Evolutionary conservation across 305 asterid species (phyloP).

Genomic region (Coffea humblotiana): DNA sequence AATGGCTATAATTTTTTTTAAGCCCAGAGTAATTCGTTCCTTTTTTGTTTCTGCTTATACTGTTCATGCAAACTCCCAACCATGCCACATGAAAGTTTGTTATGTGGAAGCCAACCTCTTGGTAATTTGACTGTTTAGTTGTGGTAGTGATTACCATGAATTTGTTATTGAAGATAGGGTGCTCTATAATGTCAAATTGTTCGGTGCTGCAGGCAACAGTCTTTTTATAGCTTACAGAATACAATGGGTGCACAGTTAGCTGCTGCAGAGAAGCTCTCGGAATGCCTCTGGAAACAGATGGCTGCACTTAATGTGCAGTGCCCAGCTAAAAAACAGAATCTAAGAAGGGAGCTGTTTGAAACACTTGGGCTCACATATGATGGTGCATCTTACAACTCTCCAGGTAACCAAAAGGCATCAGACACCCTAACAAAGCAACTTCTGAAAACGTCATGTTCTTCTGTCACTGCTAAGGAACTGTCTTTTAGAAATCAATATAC

Average conservation of each 20-base stretch:
- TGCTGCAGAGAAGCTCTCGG: conserved; percentile 91
- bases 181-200: conserved; percentile 17
- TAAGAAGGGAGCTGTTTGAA: conserved; percentile 77
- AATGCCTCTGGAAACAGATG: conserved; percentile 82
- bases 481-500: conserved; percentile 46
- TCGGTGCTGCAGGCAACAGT: conserved; percentile 67
- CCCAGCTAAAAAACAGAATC: conserved; percentile 50
- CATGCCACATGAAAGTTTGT: neutral
- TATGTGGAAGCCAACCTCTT: neutral
- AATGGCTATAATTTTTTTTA: neutral
- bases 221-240: conserved; percentile 63
- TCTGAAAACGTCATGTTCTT: conserved; percentile 37
- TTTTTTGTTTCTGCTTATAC: neutral
- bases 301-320: conserved; percentile 64
- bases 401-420: conserved; percentile 46
- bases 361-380: conserved; percentile 76
- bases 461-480: conserved; percentile 44
- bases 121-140: neutral
- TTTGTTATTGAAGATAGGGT: neutral
- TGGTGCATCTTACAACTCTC: conserved; percentile 48
- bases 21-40: neutral
- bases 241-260: conserved; percentile 75
- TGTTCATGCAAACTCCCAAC: neutral
- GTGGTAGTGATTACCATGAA: neutral
- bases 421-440: conserved; percentile 50